Evolutionary conservation across 2,329 filamentous ascomycete genomes (phyloP).

Genomic region (Scytalidium lignicola): DNA sequence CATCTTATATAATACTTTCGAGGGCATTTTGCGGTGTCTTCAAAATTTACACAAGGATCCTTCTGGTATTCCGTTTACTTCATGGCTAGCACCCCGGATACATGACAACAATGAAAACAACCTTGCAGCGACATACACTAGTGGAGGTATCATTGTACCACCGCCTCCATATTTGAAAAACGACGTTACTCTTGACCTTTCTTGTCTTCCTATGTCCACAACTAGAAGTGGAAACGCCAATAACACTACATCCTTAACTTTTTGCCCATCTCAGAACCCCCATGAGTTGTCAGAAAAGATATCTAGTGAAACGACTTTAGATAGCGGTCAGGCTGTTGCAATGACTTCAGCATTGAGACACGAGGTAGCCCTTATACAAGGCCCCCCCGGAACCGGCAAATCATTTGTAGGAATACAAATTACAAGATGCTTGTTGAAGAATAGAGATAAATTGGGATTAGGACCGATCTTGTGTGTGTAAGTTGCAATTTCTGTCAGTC

Average conservation of each 20-base stretch:
- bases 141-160: conserved; percentile 8
- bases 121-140: conserved; percentile 2
- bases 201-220: conserved; percentile 11
- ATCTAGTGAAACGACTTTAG: conserved; percentile 8
- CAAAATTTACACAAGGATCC: conserved; percentile 21
- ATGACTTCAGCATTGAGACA: conserved; percentile 9
- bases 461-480: conserved; percentile 32
- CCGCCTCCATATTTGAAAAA: conserved; percentile 14
- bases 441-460: conserved; percentile 16
- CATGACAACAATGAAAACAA: not conserved
- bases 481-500: conserved; percentile 3
- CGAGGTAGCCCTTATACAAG: conserved; percentile 20
- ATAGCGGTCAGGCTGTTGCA: conserved; percentile 9
- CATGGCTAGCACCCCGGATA: conserved; percentile 18
- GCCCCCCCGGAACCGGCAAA: conserved; percentile 23
- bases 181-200: conserved; percentile 6
- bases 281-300: not conserved
- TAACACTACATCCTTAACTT: conserved; percentile 1
- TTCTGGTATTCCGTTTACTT: conserved; percentile 18
- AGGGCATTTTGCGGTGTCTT: conserved; percentile 24
- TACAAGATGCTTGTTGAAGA: conserved; percentile 27
- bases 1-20: conserved; percentile 24
- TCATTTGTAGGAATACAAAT: conserved; percentile 22
- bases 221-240: not conserved
- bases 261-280: conserved; percentile 1